Percentiles rank a stretch among this genome's conserved stretches.
These are phyloP conservation scores for Colletotrichum sp. DNA, from an alignment of 2,329 filamentous ascomycete genomes.

Conservation along the genomic window DNA sequence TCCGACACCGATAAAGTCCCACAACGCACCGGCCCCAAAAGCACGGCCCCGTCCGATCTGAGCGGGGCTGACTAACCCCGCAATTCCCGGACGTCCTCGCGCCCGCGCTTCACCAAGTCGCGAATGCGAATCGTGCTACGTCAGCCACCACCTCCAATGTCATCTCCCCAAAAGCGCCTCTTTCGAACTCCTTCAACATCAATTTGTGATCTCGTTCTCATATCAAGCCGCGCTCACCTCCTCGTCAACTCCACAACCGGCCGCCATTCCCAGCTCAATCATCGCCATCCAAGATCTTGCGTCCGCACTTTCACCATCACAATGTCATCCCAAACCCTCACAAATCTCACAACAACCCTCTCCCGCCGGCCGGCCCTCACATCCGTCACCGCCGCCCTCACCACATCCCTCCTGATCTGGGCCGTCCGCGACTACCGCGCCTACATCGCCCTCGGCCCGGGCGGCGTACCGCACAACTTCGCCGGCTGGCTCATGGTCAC, in stretches of 20 bases:
- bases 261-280: accelerated
- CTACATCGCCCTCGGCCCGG: constrained; percentile 46
- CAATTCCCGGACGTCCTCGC: not conserved
- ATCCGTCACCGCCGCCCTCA: not conserved
- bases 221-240: accelerated
- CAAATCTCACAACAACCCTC: not conserved
- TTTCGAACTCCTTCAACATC: not conserved
- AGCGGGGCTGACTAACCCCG: not conserved
- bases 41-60: not conserved
- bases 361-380: not conserved
- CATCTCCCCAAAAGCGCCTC: not conserved
- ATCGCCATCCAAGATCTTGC: not conserved
- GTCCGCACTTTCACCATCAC: no score
- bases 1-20: not conserved
- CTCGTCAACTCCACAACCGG: not conserved
- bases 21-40: not conserved
- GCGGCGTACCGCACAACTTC: constrained; percentile 47
- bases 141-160: not conserved
- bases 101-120: not conserved
- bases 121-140: not conserved
- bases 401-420: not conserved
- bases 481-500: constrained; percentile 40
- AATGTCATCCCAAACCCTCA: not conserved
- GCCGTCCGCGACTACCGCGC: constrained; percentile 34
- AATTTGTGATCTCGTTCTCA: accelerated